These are phyloP conservation scores for Phytophthora agathidicida DNA, from an alignment of 352 stramenopile genomes.

Conservation along the genomic window DNA sequence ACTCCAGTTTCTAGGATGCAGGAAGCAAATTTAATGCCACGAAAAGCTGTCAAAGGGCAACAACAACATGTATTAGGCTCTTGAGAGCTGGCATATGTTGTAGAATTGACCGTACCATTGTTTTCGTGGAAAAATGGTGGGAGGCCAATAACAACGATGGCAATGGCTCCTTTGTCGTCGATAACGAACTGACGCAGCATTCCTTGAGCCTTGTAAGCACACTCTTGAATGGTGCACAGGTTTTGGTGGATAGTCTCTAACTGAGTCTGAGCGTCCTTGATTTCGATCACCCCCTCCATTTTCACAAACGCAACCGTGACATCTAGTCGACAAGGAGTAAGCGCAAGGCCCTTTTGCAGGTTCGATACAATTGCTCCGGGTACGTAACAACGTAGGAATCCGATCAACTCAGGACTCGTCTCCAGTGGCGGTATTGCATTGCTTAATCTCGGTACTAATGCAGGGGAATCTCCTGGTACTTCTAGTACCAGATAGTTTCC, in stretches of 20 bases:
- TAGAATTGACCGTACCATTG: slow-evolving; percentile 77
- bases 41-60: slow-evolving; percentile 10
- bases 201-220: slow-evolving; percentile 79
- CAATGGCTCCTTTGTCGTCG: slow-evolving; percentile 85
- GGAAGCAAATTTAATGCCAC: slow-evolving; percentile 67
- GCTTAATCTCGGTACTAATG: background rate
- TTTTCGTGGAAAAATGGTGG: slow-evolving; percentile 88
- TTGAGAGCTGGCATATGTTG: too few species aligned
- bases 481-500: slow-evolving; percentile 60
- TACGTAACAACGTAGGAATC: slow-evolving; percentile 69
- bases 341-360: slow-evolving; percentile 63
- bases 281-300: slow-evolving; percentile 60
- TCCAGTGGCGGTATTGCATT: slow-evolving; percentile 3
- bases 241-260: slow-evolving; percentile 63
- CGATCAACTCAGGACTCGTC: slow-evolving; percentile 49
- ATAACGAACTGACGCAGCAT: slow-evolving; percentile 88
- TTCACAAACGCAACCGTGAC: slow-evolving; percentile 80
- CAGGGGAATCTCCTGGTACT: slow-evolving; percentile 2
- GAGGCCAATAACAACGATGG: slow-evolving; percentile 78
- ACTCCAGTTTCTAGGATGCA: slow-evolving; percentile 72
- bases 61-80: too few species aligned
- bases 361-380: slow-evolving; percentile 73
- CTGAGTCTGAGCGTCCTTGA: slow-evolving; percentile 43
- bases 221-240: slow-evolving; percentile 75
- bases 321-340: slow-evolving; percentile 71